A percentile compares a stretch with the other conserved stretches of the same genome.
phyloP scores from a whole-genome alignment of 345 rosid species.

The Brassica carinata region DNA sequence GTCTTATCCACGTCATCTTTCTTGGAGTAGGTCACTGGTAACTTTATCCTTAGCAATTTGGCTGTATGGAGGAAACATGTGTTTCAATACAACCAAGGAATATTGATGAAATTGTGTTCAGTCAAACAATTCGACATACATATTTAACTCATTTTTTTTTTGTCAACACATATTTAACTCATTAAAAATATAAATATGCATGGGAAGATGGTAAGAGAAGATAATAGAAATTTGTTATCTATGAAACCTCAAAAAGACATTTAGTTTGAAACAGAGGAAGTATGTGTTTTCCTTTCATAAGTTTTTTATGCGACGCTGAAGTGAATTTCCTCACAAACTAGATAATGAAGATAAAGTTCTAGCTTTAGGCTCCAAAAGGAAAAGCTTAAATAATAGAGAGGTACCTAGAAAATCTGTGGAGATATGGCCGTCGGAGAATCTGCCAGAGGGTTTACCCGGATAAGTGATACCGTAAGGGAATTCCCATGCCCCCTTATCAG shows the following conservation, averaged over 20 bases:
- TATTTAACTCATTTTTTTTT: no score
- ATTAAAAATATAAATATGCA: neutral
- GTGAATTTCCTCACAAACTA: neutral
- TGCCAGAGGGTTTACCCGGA: conserved; percentile 58
- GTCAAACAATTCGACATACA: neutral
- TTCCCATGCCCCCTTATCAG: conserved; percentile 43
- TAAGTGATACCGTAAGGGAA: conserved; percentile 55
- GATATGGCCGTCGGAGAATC: conserved; percentile 58
- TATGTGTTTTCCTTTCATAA: neutral
- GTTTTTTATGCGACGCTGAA: neutral
- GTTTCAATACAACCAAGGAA: neutral
- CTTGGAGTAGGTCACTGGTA: conserved; percentile 63
- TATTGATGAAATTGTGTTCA: neutral
- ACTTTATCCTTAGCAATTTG: conserved; percentile 44
- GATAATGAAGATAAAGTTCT: neutral
- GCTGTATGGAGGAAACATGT: neutral
- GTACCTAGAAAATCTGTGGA: conserved; percentile 55
- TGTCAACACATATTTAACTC: neutral
- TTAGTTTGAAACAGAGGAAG: neutral
- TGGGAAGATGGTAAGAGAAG: neutral
- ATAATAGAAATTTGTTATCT: neutral
- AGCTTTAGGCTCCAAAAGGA: neutral
- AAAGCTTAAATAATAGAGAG: neutral
- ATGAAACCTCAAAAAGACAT: neutral
- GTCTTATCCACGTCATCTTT: conserved; percentile 40